These are phyloP conservation scores for Hanseniaspora nectarophila DNA, from an alignment of 805 yeast genomes.

Conservation along the genomic window DNA sequence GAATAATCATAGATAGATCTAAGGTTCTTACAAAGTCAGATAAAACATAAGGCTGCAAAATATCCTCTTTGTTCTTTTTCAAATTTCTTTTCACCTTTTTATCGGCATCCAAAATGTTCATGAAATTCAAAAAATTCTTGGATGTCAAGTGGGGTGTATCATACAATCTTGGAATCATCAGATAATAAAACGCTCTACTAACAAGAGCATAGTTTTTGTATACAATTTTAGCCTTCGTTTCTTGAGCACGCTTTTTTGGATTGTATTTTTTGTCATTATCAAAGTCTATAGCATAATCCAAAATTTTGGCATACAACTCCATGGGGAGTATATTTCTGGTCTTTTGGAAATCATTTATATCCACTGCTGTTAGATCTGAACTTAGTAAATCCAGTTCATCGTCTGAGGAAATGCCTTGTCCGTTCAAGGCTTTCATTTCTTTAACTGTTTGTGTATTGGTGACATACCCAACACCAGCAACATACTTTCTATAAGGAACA, in stretches of 20 bases:
- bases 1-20: constrained; percentile 70
- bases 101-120: constrained; percentile 46
- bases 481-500: constrained; percentile 70
- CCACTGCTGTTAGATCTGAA: not conserved
- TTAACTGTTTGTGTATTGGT: constrained; percentile 12
- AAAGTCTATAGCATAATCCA: constrained; percentile 15
- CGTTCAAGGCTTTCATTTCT: constrained; percentile 6
- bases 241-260: constrained; percentile 17
- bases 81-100: constrained; percentile 27
- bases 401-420: not conserved
- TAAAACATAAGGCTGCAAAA: not conserved
- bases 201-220: constrained; percentile 47
- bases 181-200: constrained; percentile 45
- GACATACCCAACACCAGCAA: constrained; percentile 33
- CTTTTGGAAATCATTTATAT: not conserved
- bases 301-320: constrained; percentile 20
- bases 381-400: not conserved
- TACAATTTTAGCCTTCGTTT: constrained; percentile 27
- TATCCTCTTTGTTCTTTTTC: constrained; percentile 35
- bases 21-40: constrained; percentile 41
- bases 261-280: constrained; percentile 19
- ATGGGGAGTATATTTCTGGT: constrained; percentile 17
- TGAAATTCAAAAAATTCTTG: constrained; percentile 59
- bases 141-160: constrained; percentile 50
- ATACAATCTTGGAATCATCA: constrained; percentile 58